phyloP scores from a whole-genome alignment of 2,329 filamentous ascomycete genomes.

The Emmonsiellopsis sp. region DNA sequence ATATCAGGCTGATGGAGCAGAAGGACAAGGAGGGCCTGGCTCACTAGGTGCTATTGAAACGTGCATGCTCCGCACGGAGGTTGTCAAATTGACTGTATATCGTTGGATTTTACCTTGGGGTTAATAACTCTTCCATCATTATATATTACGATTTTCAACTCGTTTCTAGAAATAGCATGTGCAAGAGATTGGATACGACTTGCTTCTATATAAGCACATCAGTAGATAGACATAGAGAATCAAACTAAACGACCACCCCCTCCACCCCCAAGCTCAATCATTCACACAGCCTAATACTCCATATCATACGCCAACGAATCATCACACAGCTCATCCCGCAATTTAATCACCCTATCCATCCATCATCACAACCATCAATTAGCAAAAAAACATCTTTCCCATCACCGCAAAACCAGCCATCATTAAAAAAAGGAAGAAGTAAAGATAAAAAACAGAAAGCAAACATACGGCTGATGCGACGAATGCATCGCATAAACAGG shows the following conservation, averaged over 20 bases:
- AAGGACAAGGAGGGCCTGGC: constrained; percentile 5
- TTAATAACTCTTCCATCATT: too few species aligned
- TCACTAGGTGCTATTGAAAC: background rate
- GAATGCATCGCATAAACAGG: constrained; percentile 37
- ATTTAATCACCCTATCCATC: constrained; percentile 26
- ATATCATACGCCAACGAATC: constrained; percentile 36
- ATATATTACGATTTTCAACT: too few species aligned
- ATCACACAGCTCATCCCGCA: constrained; percentile 33
- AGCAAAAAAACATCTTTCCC: background rate
- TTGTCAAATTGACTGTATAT: too few species aligned
- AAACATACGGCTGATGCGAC: constrained; percentile 36
- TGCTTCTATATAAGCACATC: too few species aligned
- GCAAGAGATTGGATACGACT: background rate
- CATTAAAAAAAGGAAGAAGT: background rate
- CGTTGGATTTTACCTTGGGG: too few species aligned
- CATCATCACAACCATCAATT: background rate
- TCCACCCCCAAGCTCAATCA: background rate
- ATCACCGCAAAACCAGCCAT: background rate
- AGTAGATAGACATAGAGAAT: too few species aligned
- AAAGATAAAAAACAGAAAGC: background rate
- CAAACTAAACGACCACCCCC: too few species aligned
- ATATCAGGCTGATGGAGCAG: constrained; percentile 5
- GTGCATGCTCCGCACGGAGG: too few species aligned
- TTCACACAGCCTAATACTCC: constrained; percentile 22
- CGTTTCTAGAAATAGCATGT: background rate